A percentile compares a stretch with the other conserved stretches of the same genome.
Evolutionary conservation across 352 stramenopile genomes (phyloP).

Genomic region (Globisporangium cederbergense): DNA sequence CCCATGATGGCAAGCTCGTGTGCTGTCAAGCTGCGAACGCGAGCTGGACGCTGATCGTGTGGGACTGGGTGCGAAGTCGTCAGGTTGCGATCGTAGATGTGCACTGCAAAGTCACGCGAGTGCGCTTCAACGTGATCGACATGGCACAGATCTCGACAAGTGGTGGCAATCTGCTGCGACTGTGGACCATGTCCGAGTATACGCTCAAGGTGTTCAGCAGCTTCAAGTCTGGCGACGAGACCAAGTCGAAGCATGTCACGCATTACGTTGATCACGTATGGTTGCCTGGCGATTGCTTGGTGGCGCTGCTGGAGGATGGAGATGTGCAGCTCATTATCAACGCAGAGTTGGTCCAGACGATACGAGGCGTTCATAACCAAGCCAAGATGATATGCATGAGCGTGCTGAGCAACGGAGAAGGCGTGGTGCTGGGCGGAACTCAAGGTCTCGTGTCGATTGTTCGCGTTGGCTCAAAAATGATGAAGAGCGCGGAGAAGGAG

Average conservation of each 20-base stretch:
- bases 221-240: slow-evolving; percentile 77
- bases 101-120: slow-evolving; percentile 65
- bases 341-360: slow-evolving; percentile 64
- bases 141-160: slow-evolving; percentile 78
- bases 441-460: slow-evolving; percentile 62
- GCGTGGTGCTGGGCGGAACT: slow-evolving; percentile 55
- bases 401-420: slow-evolving; percentile 41
- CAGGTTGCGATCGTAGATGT: slow-evolving; percentile 61
- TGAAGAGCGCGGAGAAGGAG: slow-evolving; percentile 58
- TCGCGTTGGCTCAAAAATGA: slow-evolving; percentile 48
- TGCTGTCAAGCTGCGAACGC: slow-evolving; percentile 51
- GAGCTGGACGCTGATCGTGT: slow-evolving; percentile 64
- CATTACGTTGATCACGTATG: slow-evolving; percentile 72
- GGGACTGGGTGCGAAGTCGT: slow-evolving; percentile 69
- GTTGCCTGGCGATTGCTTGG: slow-evolving; percentile 60
- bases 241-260: slow-evolving; percentile 36
- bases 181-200: slow-evolving; percentile 78
- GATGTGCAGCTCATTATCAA: slow-evolving; percentile 77
- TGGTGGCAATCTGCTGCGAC: slow-evolving; percentile 57
- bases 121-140: slow-evolving; percentile 76
- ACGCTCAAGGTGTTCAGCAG: slow-evolving; percentile 61
- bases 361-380: slow-evolving; percentile 54
- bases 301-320: slow-evolving; percentile 67
- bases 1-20: slow-evolving; percentile 64
- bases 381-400: slow-evolving; percentile 35